Percentiles rank a stretch among this genome's conserved stretches.
Evolutionary conservation across 1,139 yeast species (phyloP).

Genomic region (Kodamaea plutei): DNA sequence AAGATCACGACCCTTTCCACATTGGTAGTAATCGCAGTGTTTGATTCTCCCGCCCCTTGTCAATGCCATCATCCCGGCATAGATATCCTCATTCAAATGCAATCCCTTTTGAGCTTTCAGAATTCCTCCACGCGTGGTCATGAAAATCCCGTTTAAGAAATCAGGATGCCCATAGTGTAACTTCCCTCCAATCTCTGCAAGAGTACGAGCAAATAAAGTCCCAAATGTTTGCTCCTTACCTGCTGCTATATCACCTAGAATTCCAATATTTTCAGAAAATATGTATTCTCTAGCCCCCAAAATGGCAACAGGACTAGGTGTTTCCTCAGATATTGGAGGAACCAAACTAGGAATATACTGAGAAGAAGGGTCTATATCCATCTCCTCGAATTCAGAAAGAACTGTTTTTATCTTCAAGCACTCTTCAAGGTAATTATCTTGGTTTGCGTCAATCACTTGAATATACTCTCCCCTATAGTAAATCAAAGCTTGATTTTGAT

Average conservation of each 20-base stretch:
- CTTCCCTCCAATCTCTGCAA: conserved; percentile 84
- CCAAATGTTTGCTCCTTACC: conserved; percentile 94
- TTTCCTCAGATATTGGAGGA: conserved; percentile 13
- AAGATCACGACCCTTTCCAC: conserved; percentile 88
- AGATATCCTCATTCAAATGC: conserved; percentile 85
- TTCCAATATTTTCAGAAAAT: conserved; percentile 81
- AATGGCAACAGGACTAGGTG: conserved; percentile 63
- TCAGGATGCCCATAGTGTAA: conserved; percentile 93
- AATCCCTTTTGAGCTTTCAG: conserved; percentile 86
- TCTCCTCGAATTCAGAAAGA: conserved; percentile 75
- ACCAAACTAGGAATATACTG: conserved; percentile 48
- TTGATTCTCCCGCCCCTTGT: conserved; percentile 82
- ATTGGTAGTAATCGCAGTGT: conserved; percentile 84
- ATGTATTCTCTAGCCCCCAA: conserved; percentile 87
- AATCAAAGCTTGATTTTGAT: conserved; percentile 74
- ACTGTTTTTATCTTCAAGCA: conserved; percentile 78
- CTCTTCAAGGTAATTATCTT: conserved; percentile 82
- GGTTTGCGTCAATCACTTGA: conserved; percentile 85
- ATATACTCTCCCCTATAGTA: conserved; percentile 84
- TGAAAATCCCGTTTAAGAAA: conserved; percentile 74
- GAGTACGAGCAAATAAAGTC: conserved; percentile 78
- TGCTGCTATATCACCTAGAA: conserved; percentile 88
- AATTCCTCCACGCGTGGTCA: conserved; percentile 88
- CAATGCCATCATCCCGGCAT: conserved; percentile 84
- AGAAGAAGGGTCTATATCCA: conserved; percentile 26